Evolutionary conservation across 129 eudicot species (phyloP), one percentile per base, ranked within the genome.

Genomic region (Arctium lappa): DNA sequence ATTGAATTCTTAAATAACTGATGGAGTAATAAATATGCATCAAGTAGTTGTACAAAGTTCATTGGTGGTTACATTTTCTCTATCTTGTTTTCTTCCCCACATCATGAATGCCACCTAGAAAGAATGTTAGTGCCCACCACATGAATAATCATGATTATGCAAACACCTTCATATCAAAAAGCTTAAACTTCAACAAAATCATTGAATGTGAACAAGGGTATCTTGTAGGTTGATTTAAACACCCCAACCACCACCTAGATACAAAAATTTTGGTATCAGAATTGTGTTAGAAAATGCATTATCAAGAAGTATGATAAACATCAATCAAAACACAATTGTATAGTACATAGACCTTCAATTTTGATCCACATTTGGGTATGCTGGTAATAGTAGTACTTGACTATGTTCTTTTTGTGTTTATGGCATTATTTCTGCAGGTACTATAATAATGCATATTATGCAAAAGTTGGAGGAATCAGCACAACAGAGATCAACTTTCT

Each of bases 401-500:
- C 72, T 72, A 38, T 81, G 77, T 40, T 56, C 40, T 48, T 73
- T 40, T 70, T 80, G 73, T 48, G 80, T 48, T 87, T 33, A 27
- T 44, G 74, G 10, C 30, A 76, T 53, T 30, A 83, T 77, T 48
- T 69, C 1, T 88, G 1, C 91, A 94, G 98, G 88, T 89, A 89
- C 81, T 94, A 92, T 80, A 92, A 94, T 77, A 94, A 94, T 86
- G 98, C 97, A 50, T 94, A 94, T 76, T 94, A 92, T 85, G 97
- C 98, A 7, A 94, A 92, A 91, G 94, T 94, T 31, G 98, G 98
- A 86, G 98, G 98, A 69, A 94, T 94, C 62, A 92, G 89, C 89
- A 92, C 92, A 81, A 79, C 87, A 50, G 98, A 94, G 84, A 94
- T 94, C 82, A 94, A 94, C 85, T 88, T 92, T 81, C 94, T 94